Conservation (phyloP, 148 eudicot genomes). For the Arctostaphylos glauca region DNA sequence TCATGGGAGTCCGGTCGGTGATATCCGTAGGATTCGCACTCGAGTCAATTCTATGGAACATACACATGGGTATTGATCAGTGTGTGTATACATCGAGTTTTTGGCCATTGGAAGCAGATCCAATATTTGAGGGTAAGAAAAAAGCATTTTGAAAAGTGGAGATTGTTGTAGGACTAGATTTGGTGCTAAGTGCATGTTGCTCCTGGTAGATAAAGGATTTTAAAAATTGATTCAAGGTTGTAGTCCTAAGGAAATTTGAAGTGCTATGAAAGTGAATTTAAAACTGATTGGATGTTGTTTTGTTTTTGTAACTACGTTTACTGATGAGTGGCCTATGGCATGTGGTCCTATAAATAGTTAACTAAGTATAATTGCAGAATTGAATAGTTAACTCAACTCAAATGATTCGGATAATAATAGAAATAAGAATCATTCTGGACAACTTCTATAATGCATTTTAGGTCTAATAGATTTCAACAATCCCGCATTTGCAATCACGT, state of each 20-base stretch:
- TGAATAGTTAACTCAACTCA: not conserved
- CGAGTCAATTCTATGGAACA: slow-evolving; percentile 28
- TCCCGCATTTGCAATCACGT: not conserved
- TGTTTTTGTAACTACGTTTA: not conserved
- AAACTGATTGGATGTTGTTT: slow-evolving; percentile 6
- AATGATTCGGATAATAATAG: not conserved
- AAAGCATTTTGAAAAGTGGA: not conserved
- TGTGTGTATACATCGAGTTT: slow-evolving; percentile 22
- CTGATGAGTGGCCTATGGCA: not conserved
- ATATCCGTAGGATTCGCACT: slow-evolving; percentile 31
- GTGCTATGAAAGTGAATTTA: slow-evolving; percentile 10
- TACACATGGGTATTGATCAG: slow-evolving; percentile 31
- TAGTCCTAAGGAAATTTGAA: slow-evolving; percentile 6
- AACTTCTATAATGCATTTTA: not conserved
- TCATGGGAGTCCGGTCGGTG: slow-evolving; percentile 40
- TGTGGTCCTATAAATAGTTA: not conserved
- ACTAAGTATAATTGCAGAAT: not conserved
- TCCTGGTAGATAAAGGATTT: not conserved
- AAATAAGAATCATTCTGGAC: not conserved
- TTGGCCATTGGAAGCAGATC: not conserved
- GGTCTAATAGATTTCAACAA: not conserved
- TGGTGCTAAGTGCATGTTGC: not conserved
- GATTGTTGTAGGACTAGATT: slow-evolving; percentile 10
- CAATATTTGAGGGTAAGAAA: not conserved
- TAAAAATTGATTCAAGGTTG: not conserved